phyloP scores from a whole-genome alignment of 768 basidiomycete genomes.

The Podaxis sp. region DNA sequence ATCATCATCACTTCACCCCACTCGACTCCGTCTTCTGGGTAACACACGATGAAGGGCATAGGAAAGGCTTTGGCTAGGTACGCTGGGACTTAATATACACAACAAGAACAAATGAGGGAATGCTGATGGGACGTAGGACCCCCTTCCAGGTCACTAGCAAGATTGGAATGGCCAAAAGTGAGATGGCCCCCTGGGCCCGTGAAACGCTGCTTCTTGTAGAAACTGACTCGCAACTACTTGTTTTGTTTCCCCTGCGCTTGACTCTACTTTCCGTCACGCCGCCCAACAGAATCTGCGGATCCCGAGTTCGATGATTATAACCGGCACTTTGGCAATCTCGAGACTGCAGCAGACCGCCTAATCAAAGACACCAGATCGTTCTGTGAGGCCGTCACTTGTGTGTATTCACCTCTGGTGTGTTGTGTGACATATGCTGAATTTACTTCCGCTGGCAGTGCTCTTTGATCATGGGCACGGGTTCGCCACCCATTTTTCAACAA shows the following conservation, averaged over 20 bases:
- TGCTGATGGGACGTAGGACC: conserved; percentile 48
- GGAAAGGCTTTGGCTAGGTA: conserved; percentile 77
- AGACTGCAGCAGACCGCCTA: conserved; percentile 82
- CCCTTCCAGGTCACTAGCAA: conserved; percentile 86
- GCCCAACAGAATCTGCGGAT: conserved; percentile 65
- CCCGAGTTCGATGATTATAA: conserved; percentile 88
- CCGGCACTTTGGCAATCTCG: conserved; percentile 71
- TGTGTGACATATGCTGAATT: background rate
- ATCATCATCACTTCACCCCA: background rate
- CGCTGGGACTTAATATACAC: conserved; percentile 13
- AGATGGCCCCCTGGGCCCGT: conserved; percentile 20
- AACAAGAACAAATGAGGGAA: background rate
- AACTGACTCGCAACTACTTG: background rate
- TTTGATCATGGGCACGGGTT: conserved; percentile 64
- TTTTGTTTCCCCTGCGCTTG: background rate
- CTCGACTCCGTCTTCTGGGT: background rate
- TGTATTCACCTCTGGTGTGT: conserved; percentile 20
- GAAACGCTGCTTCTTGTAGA: background rate
- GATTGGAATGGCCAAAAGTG: conserved; percentile 93
- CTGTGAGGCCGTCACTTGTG: conserved; percentile 75
- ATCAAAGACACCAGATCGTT: conserved; percentile 90
- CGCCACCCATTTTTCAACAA: conserved; percentile 53
- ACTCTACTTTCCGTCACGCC: background rate
- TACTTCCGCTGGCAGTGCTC: conserved; percentile 39
- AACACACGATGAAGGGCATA: conserved; percentile 72